Evolutionary conservation across 495 filamentous ascomycete genomes (phyloP).

Genomic region (Diplogelasinospora grovesii): DNA sequence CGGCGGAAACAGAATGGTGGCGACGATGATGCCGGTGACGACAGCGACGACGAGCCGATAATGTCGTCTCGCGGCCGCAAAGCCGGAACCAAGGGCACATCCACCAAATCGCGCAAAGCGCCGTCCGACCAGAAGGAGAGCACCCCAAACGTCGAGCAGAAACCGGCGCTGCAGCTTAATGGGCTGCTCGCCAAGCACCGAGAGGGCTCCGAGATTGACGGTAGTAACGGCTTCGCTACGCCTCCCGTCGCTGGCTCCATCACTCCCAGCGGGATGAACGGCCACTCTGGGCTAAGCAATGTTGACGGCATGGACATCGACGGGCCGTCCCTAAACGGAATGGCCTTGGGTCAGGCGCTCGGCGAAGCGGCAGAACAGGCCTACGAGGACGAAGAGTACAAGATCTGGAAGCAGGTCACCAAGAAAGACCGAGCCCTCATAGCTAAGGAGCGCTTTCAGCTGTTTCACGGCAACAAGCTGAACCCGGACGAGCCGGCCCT

Average conservation of each 20-base stretch:
- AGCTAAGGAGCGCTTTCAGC: conserved; percentile 68
- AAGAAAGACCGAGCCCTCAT: conserved; percentile 91
- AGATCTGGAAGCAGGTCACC: conserved; percentile 97
- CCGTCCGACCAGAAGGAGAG: conserved; percentile 71
- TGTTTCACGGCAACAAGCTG: conserved; percentile 78
- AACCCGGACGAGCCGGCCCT: conserved; percentile 84
- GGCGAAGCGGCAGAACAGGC: conserved; percentile 47
- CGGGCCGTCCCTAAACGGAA: conserved; percentile 56
- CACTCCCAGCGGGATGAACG: conserved; percentile 71
- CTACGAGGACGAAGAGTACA: conserved; percentile 79
- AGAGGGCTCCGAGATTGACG: conserved; percentile 50
- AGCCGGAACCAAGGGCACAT: conserved; percentile 67
- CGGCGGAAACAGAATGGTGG: conserved; percentile 67
- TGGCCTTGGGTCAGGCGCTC: conserved; percentile 47
- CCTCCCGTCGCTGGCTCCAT: conserved; percentile 70
- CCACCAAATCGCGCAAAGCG: conserved; percentile 74
- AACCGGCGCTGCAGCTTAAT: conserved; percentile 49
- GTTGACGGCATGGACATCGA: conserved; percentile 80
- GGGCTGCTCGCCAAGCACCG: conserved; percentile 41
- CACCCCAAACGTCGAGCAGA: conserved; percentile 62
- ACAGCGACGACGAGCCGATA: conserved; percentile 97
- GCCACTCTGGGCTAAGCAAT: conserved; percentile 58
- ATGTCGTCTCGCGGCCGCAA: conserved; percentile 94
- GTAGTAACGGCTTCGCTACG: conserved; percentile 79
- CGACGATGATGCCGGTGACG: conserved; percentile 76